These are phyloP conservation scores for Bipolaris cookei DNA, from an alignment of 2,329 filamentous ascomycete genomes.

Conservation along the genomic window DNA sequence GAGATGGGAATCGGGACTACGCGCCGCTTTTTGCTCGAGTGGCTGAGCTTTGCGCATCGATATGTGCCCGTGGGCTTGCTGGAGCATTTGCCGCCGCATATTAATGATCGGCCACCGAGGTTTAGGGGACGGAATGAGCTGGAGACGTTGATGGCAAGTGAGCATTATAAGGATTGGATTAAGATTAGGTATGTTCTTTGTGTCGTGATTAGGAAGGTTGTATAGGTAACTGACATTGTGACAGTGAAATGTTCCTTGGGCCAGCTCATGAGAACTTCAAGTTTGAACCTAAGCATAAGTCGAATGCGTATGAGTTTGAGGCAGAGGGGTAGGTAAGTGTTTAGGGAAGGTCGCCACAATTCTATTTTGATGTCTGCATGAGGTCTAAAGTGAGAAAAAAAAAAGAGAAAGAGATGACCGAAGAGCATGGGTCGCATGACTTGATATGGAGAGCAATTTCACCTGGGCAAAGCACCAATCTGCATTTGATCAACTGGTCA, in stretches of 20 bases:
- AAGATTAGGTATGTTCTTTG: constrained; percentile 80
- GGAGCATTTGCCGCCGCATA: constrained; percentile 82
- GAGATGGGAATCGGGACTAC: constrained; percentile 92
- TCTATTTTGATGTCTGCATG: neutral
- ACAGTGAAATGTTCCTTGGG: constrained; percentile 95
- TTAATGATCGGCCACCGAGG: constrained; percentile 87
- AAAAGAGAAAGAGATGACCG: neutral
- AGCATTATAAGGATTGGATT: constrained; percentile 97
- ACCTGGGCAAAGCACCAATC: neutral
- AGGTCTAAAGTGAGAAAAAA: neutral
- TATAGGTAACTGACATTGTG: constrained; percentile 18
- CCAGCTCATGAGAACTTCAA: constrained; percentile 88
- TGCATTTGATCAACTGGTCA: neutral
- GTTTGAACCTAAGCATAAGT: constrained; percentile 98
- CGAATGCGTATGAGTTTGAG: constrained; percentile 85
- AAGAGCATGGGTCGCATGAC: neutral
- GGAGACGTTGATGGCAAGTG: constrained; percentile 89
- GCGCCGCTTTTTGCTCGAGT: constrained; percentile 90
- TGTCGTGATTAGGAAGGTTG: no score
- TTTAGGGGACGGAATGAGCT: constrained; percentile 86
- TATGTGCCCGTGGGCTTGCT: constrained; percentile 91
- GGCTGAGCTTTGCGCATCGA: constrained; percentile 89
- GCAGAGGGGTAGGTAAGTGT: constrained; percentile 40
- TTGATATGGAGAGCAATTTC: neutral
- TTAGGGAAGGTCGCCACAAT: neutral